Evolutionary conservation across 441 rosid species (phyloP).

Genomic region (Arabidopsis hybrid): DNA sequence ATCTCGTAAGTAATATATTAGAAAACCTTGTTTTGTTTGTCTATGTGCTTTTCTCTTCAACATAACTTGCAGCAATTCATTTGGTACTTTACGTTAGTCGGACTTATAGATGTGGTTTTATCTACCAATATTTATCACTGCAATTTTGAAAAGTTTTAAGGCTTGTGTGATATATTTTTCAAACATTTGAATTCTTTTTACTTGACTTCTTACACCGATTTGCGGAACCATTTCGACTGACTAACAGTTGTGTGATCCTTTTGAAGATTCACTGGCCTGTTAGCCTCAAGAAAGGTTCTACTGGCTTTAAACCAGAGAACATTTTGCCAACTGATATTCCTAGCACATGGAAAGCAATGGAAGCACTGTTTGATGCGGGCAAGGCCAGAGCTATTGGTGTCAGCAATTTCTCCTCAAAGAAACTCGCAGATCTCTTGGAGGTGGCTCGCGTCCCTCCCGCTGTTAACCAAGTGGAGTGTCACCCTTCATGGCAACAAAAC

Average conservation of each 20-base stretch:
- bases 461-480: constrained; percentile 78
- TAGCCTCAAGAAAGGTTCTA: constrained; percentile 59
- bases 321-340: constrained; percentile 60
- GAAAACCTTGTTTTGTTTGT: constrained; percentile 12
- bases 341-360: constrained; percentile 83
- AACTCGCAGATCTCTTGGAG: constrained; percentile 66
- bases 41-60: background rate
- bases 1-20: constrained; percentile 55
- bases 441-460: constrained; percentile 78
- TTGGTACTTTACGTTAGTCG: background rate
- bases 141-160: background rate
- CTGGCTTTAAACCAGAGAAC: constrained; percentile 61
- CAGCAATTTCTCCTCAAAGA: constrained; percentile 80
- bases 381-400: constrained; percentile 82
- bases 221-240: background rate
- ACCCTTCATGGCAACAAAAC: constrained; percentile 76
- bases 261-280: constrained; percentile 84
- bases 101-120: constrained; percentile 3
- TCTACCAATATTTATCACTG: background rate
- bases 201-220: background rate
- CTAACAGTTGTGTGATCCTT: constrained; percentile 16
- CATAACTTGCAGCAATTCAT: constrained; percentile 6
- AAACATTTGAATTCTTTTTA: background rate
- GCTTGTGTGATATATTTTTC: background rate
- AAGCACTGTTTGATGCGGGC: constrained; percentile 61